These are phyloP conservation scores for Globisporangium emineosum DNA, from an alignment of 352 stramenopile genomes.

Conservation along the genomic window DNA sequence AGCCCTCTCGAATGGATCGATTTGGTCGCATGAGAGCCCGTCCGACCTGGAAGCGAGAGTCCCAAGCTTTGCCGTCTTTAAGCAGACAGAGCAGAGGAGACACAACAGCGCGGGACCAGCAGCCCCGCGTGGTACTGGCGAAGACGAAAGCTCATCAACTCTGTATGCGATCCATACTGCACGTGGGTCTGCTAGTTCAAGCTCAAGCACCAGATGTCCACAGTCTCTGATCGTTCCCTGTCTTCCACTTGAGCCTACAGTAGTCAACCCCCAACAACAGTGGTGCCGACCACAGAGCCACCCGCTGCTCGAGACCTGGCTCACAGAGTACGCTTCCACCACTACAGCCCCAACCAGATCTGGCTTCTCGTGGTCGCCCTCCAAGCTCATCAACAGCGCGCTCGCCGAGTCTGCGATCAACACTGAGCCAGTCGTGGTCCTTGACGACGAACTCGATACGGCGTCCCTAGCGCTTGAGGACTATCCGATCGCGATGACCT, in stretches of 20 bases:
- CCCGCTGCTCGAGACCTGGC: background rate
- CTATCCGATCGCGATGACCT: background rate
- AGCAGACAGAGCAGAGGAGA: background rate
- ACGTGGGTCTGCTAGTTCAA: background rate
- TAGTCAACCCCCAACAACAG: background rate
- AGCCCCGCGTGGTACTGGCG: too few species aligned
- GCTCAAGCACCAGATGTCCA: background rate
- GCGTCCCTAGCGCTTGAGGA: background rate
- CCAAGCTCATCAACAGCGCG: conserved; percentile 10
- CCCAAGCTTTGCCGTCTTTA: background rate
- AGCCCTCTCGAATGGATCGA: background rate
- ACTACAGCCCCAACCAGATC: background rate
- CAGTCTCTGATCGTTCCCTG: conserved; percentile 1
- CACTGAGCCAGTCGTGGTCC: background rate
- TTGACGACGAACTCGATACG: background rate
- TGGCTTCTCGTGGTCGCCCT: background rate
- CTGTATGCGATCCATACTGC: conserved; percentile 7
- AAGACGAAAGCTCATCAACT: background rate
- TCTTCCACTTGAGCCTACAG: background rate
- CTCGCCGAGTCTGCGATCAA: conserved; percentile 8
- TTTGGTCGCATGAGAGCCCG: conserved; percentile 12
- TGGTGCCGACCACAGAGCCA: conserved; percentile 1
- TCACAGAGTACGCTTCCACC: background rate
- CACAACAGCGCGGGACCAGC: background rate
- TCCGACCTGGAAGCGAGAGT: conserved; percentile 1